phyloP scores from a whole-genome alignment of 805 yeast genomes.

The Torulaspora gathmanii region DNA sequence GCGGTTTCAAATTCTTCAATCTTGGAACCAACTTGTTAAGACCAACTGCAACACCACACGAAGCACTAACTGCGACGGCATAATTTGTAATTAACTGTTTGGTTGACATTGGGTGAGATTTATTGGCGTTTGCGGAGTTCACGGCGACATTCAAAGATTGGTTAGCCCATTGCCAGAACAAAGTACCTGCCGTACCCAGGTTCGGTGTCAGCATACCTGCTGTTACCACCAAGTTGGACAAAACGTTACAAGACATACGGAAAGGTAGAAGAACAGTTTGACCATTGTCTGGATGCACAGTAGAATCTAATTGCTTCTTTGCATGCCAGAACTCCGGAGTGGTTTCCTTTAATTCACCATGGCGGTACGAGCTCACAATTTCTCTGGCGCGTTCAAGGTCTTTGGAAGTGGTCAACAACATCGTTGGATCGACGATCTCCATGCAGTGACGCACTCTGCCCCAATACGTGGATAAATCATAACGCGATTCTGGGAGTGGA shows the following conservation, averaged over 20 bases:
- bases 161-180: slow-evolving; percentile 97
- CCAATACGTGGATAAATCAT: slow-evolving; percentile 77
- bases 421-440: slow-evolving; percentile 86
- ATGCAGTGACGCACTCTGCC: slow-evolving; percentile 95
- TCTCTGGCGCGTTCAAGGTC: slow-evolving; percentile 63
- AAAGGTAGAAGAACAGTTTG: slow-evolving; percentile 89
- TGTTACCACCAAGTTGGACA: slow-evolving; percentile 90
- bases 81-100: slow-evolving; percentile 74
- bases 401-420: slow-evolving; percentile 65
- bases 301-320: slow-evolving; percentile 80
- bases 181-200: slow-evolving; percentile 80
- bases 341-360: slow-evolving; percentile 60
- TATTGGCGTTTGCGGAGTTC: slow-evolving; percentile 93
- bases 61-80: slow-evolving; percentile 84
- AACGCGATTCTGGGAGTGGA: slow-evolving; percentile 71
- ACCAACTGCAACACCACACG: slow-evolving; percentile 94
- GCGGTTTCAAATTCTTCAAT: slow-evolving; percentile 62
- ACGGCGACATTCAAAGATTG: slow-evolving; percentile 96
- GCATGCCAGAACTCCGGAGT: slow-evolving; percentile 86
- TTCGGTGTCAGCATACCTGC: slow-evolving; percentile 98
- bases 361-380: slow-evolving; percentile 64
- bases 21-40: slow-evolving; percentile 87
- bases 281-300: slow-evolving; percentile 95
- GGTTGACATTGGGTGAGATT: slow-evolving; percentile 84
- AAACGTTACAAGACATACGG: slow-evolving; percentile 94